Conservation (phyloP, 805 yeast genomes). For the Nakazawaea peltata region DNA sequence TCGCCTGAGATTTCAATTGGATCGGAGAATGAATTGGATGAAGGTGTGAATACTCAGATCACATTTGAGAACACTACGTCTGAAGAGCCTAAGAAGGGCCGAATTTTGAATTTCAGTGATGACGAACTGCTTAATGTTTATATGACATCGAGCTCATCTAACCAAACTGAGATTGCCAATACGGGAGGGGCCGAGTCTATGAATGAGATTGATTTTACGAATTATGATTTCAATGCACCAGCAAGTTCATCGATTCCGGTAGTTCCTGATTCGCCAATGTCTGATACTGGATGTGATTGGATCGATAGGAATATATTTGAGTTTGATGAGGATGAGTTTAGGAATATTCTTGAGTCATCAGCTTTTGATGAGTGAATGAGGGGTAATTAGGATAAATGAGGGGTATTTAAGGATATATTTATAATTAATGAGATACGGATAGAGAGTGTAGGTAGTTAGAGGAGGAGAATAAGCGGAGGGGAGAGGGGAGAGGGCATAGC, state of each 20-base stretch:
- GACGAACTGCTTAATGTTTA: neutral
- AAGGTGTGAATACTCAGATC: too few relatives aligned
- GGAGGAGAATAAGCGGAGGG: too few relatives aligned
- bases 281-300: constrained; percentile 54
- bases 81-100: neutral
- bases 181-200: constrained; percentile 9
- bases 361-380: neutral
- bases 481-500: too few relatives aligned
- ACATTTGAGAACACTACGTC: too few relatives aligned
- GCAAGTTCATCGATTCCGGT: constrained; percentile 8
- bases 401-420: too few relatives aligned
- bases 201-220: constrained; percentile 18
- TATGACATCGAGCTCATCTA: neutral
- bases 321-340: constrained; percentile 22
- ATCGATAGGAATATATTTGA: constrained; percentile 40
- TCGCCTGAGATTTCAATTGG: constrained; percentile 1
- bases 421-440: too few relatives aligned
- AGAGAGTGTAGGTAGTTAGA: too few relatives aligned
- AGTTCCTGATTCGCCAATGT: constrained; percentile 14
- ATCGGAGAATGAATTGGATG: neutral
- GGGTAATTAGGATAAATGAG: too few relatives aligned
- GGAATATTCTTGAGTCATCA: constrained; percentile 4
- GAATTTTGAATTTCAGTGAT: constrained; percentile 1
- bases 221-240: constrained; percentile 15
- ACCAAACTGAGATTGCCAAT: neutral